A percentile compares a stretch with the other conserved stretches of the same genome.
phyloP scores from a whole-genome alignment of 306 rosid genomes.

The Myrica gale region DNA sequence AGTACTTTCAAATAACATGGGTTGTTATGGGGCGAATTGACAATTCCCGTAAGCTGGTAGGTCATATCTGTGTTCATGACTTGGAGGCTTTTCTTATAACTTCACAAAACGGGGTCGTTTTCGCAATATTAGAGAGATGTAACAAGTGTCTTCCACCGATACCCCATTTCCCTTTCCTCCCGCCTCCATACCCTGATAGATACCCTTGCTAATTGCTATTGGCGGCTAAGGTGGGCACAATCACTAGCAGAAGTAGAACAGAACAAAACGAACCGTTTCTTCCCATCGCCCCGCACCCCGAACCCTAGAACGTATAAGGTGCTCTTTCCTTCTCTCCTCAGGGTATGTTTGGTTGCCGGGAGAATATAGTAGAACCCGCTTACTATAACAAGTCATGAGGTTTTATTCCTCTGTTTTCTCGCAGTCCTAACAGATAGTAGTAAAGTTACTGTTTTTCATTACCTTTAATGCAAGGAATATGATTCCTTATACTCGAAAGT shows the following conservation, averaged over 20 bases:
- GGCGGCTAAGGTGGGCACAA: background rate
- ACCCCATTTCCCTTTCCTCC: background rate
- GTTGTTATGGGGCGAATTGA: no score
- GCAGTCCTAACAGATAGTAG: background rate
- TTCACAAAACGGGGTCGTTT: background rate
- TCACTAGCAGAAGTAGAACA: background rate
- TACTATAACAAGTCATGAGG: background rate
- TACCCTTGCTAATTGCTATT: background rate
- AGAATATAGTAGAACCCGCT: background rate
- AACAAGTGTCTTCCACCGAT: background rate
- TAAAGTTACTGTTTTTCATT: background rate
- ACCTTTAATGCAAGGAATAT: background rate
- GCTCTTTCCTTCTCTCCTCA: background rate
- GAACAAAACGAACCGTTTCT: constrained; percentile 5
- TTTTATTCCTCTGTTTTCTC: background rate
- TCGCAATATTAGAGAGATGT: background rate
- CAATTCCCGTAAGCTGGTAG: background rate
- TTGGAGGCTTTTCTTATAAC: background rate
- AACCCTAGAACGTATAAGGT: background rate
- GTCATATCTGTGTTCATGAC: background rate
- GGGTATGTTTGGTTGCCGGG: background rate
- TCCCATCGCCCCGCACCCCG: background rate
- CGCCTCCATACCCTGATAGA: background rate
- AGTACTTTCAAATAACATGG: no score
- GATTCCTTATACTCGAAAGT: background rate